Evolutionary conservation across 495 filamentous ascomycete species (phyloP), one percentile per base, ranked within the genome.

Genomic region (Trichoderma reesei): DNA sequence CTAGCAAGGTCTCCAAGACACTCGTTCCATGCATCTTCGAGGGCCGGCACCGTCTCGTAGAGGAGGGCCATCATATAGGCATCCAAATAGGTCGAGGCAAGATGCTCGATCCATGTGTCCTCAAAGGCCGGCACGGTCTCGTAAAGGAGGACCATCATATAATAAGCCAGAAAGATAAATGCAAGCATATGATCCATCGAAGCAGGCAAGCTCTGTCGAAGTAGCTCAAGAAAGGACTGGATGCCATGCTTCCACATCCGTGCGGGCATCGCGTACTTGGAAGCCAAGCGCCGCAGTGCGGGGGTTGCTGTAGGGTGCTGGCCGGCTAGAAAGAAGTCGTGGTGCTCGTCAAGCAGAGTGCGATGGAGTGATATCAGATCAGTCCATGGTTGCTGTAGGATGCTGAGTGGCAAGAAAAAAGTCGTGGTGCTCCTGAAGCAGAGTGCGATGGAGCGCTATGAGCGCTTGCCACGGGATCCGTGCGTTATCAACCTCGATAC

Each of bases 51-150:
- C 0, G 87, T 91, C 69, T 93, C 90, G 63, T 88, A 82, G 0
- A 94, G 75, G 5, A 93, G 72, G 0, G 88, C 86, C 81, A 93
- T 87, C 83, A 90, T 90, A 18, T 86, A 86, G n/a, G n/a, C n/a
- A n/a, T n/a, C n/a, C n/a, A n/a, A n/a, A n/a, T n/a, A n/a, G n/a
- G n/a, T n/a, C n/a, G n/a, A n/a, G n/a, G n/a, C n/a, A n/a, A n/a
- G 78, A 68, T 90, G 96, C 67, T 96, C 92, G 20, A 96, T 89
- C 92, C 92, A 96, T 0, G 88, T 95, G 59, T 92, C 88, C 65
- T 88, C 82, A 68, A 92, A 95, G 0, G 80, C 75, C 3, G 86
- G 81, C 0, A 91, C 87, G 0, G 87, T 91, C 69, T 93, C 90
- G 63, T 88, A 82, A 0, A 94, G 75, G 5, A 93, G 72, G 0